Evolutionary conservation across 2,329 filamentous ascomycete species (phyloP).

Genomic region (Sporothrix curviconia): DNA sequence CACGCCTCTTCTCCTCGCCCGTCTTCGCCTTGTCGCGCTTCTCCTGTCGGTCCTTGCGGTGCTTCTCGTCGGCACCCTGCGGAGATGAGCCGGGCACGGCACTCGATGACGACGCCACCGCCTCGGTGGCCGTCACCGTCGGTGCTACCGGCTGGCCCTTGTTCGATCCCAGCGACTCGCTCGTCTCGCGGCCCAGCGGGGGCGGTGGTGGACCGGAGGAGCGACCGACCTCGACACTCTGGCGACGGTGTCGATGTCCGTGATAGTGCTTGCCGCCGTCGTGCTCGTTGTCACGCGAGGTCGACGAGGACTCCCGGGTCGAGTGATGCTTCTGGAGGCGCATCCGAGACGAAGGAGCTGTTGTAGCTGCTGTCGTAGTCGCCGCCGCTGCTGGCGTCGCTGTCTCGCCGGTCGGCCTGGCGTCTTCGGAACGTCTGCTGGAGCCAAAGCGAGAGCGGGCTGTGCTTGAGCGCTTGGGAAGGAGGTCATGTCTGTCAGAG

Average conservation of each 20-base stretch:
- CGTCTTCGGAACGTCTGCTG: conserved; percentile 19
- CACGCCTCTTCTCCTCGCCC: conserved; percentile 16
- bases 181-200: conserved; percentile 9
- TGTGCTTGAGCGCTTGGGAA: conserved; percentile 20
- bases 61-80: conserved; percentile 15
- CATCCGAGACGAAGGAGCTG: conserved; percentile 6
- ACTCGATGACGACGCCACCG: conserved; percentile 7
- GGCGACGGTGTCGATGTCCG: conserved; percentile 9
- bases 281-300: background rate
- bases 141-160: conserved; percentile 10
- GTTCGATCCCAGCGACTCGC: conserved; percentile 8
- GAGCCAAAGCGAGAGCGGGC: conserved; percentile 19
- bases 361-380: background rate
- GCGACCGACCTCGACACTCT: conserved; percentile 1
- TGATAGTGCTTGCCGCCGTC: background rate
- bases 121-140: conserved; percentile 2
- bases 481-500: conserved; percentile 18
- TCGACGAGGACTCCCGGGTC: background rate
- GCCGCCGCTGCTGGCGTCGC: background rate
- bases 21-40: conserved; percentile 17
- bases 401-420: background rate
- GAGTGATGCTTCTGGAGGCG: conserved; percentile 10
- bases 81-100: background rate
- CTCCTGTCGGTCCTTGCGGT: conserved; percentile 20
- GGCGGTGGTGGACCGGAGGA: background rate